These are phyloP conservation scores for Brassica balearica DNA, from an alignment of 441 rosid species.

Conservation along the genomic window DNA sequence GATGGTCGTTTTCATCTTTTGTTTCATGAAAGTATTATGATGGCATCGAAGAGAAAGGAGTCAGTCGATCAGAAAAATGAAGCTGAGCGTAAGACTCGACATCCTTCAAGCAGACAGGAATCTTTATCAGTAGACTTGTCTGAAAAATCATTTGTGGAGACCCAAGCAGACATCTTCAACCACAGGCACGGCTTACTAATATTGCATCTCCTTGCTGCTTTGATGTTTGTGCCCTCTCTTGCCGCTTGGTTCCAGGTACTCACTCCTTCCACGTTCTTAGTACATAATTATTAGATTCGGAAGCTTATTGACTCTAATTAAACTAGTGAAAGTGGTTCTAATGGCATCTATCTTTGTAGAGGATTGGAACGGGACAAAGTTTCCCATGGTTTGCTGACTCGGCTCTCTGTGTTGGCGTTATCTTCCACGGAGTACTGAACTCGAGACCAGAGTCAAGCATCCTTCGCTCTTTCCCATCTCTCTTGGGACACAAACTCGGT, in stretches of 20 bases:
- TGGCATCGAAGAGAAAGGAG: constrained; percentile 70
- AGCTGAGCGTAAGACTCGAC: constrained; percentile 49
- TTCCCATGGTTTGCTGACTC: constrained; percentile 91
- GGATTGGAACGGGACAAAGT: constrained; percentile 79
- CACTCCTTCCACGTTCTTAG: constrained; percentile 27
- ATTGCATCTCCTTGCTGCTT: constrained; percentile 77
- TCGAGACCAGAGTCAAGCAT: constrained; percentile 71
- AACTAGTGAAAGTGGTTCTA: constrained; percentile 7
- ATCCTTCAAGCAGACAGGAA: constrained; percentile 47
- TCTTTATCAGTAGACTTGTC: constrained; percentile 47
- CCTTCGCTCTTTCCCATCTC: constrained; percentile 53
- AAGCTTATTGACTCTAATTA: neutral
- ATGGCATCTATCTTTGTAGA: constrained; percentile 54
- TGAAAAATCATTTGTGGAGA: constrained; percentile 66
- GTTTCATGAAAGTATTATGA: constrained; percentile 66
- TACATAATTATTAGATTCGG: neutral
- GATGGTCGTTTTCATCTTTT: constrained; percentile 30
- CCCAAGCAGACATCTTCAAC: constrained; percentile 87
- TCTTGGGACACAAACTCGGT: constrained; percentile 59
- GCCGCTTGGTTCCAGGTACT: constrained; percentile 92
- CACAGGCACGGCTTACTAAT: constrained; percentile 81
- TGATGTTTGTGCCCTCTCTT: constrained; percentile 92
- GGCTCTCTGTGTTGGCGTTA: constrained; percentile 70
- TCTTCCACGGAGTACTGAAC: constrained; percentile 73
- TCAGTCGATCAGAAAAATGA: constrained; percentile 49